A percentile compares a stretch with the other conserved stretches of the same genome.
Evolutionary conservation across 2,329 filamentous ascomycete species (phyloP).

Genomic region (Blastomyces parvus): DNA sequence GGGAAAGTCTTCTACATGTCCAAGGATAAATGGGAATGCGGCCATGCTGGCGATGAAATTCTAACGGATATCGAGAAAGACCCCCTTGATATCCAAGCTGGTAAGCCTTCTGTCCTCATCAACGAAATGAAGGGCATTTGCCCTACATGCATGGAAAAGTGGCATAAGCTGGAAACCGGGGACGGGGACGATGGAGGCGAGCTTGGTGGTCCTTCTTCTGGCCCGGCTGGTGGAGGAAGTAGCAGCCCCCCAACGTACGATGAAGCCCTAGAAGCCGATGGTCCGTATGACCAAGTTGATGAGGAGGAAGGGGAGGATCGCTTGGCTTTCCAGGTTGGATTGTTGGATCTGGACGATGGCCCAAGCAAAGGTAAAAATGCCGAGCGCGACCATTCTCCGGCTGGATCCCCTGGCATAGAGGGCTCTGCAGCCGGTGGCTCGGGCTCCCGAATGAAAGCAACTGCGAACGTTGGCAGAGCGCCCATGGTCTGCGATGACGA

Average conservation of each 20-base stretch:
- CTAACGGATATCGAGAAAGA: slow-evolving; percentile 15
- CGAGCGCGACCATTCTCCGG: background rate
- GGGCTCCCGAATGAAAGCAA: background rate
- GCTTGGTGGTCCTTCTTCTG: background rate
- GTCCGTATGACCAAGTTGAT: background rate
- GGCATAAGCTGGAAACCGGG: slow-evolving; percentile 12
- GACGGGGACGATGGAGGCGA: background rate
- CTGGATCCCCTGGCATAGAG: background rate
- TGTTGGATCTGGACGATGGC: slow-evolving; percentile 11
- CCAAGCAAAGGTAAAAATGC: slow-evolving; percentile 9
- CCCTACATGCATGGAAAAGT: slow-evolving; percentile 15
- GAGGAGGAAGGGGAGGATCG: background rate
- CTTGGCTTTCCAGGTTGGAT: background rate
- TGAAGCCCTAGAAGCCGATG: slow-evolving; percentile 1
- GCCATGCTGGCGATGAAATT: slow-evolving; percentile 14
- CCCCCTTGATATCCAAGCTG: background rate
- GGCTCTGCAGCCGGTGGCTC: background rate
- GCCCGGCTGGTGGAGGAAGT: background rate
- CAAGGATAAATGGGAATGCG: slow-evolving; percentile 17
- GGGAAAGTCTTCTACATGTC: slow-evolving; percentile 14
- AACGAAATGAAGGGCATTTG: slow-evolving; percentile 16
- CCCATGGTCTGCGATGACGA: no score
- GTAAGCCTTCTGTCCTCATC: slow-evolving; percentile 5
- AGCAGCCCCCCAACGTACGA: slow-evolving; percentile 4
- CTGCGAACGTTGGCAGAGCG: background rate